A percentile compares a stretch with the other conserved stretches of the same genome.
Conservation (phyloP, 345 rosid species). For the Hibiscus tridactylites region DNA sequence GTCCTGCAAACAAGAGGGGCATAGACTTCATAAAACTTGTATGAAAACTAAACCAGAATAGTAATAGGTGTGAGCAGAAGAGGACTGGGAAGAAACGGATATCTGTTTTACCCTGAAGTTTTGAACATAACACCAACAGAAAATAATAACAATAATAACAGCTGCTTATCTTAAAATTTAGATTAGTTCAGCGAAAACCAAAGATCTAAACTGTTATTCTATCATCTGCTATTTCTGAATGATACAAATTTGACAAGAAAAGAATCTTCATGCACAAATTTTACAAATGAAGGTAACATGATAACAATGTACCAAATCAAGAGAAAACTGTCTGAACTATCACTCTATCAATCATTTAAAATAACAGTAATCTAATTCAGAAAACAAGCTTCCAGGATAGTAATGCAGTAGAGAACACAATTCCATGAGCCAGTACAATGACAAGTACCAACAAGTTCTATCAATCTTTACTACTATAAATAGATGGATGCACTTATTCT, state of each 20-base stretch:
- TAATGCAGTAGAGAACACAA: neutral
- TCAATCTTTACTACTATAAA: neutral
- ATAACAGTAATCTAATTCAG: neutral
- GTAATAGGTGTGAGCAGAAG: neutral
- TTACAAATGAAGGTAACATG: neutral
- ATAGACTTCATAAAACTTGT: neutral
- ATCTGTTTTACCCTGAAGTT: neutral
- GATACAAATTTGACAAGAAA: neutral
- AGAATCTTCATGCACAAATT: neutral
- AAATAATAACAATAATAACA: no score
- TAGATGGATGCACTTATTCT: neutral
- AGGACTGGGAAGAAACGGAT: neutral
- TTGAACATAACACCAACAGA: neutral
- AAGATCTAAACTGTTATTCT: neutral
- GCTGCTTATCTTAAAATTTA: neutral
- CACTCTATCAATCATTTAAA: neutral
- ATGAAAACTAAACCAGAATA: neutral
- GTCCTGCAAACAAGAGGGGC: constrained; percentile 44
- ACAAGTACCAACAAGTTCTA: neutral
- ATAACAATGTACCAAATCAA: neutral
- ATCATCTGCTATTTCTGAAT: neutral
- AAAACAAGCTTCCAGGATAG: neutral
- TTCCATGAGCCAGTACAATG: neutral
- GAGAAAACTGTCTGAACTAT: neutral
- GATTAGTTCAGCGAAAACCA: neutral